Percentiles rank a stretch among this genome's conserved stretches.
phyloP scores from a whole-genome alignment of 2,329 filamentous ascomycete species.

The Diatrype stigma region DNA sequence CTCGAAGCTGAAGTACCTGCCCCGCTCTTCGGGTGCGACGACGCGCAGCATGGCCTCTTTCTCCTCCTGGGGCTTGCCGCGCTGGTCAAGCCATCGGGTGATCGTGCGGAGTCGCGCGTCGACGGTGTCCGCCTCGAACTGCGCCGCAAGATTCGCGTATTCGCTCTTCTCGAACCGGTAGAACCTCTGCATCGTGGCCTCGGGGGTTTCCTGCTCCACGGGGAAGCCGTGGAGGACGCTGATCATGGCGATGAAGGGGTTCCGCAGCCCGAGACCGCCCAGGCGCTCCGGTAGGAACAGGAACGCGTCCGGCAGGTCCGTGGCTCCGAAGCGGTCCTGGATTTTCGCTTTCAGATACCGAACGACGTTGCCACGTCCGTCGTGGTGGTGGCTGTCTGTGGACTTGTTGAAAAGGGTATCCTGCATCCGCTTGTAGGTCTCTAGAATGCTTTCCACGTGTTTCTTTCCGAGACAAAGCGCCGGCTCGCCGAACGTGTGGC shows the following conservation, averaged over 20 bases:
- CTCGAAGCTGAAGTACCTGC: conserved; percentile 30
- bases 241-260: conserved; percentile 40
- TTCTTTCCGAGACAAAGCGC: conserved; percentile 40
- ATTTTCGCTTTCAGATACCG: conserved; percentile 28
- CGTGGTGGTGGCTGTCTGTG: neutral
- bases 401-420: conserved; percentile 30
- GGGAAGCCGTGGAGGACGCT: conserved; percentile 27
- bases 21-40: conserved; percentile 8
- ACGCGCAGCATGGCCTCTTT: neutral
- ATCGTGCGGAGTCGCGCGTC: conserved; percentile 1
- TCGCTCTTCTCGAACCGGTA: neutral
- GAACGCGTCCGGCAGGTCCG: conserved; percentile 40
- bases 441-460: conserved; percentile 39
- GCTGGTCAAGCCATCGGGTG: too few species aligned
- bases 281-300: conserved; percentile 42
- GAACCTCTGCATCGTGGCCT: neutral
- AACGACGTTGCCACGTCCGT: conserved; percentile 20
- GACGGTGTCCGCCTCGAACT: neutral
- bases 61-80: neutral
- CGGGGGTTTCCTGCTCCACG: conserved; percentile 1
- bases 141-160: too few species aligned
- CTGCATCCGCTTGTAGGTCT: conserved; percentile 38
- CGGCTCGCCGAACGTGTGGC: conserved; percentile 40
- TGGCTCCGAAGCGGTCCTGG: conserved; percentile 29
- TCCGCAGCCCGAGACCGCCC: conserved; percentile 42